Conservation (phyloP, 163 green algal species). For the Scenedesmus sp. region DNA sequence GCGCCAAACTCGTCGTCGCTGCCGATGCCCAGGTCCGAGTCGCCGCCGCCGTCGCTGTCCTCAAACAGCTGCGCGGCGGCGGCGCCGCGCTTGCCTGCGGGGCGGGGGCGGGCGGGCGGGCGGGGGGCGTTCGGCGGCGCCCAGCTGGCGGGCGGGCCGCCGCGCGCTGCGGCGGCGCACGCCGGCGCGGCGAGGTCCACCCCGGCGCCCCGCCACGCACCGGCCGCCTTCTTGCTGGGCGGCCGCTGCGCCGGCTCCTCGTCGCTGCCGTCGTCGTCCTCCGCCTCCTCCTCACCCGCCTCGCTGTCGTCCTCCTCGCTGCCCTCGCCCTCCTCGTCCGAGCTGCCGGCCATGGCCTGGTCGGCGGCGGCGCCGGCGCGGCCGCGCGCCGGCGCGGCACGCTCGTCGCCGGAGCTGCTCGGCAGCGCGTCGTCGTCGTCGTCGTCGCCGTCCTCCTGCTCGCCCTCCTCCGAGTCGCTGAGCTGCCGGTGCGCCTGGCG, state of each 20-base stretch:
- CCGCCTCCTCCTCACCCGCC: constrained; percentile 27
- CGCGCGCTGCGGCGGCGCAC: neutral
- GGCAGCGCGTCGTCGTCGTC: neutral
- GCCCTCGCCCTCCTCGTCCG: neutral
- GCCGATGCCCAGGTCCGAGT: constrained; percentile 49
- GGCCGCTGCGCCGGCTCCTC: constrained; percentile 34
- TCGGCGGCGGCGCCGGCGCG: no score
- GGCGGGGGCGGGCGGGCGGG: neutral
- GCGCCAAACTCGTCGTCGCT: constrained; percentile 50
- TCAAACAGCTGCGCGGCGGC: neutral
- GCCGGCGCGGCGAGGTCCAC: neutral
- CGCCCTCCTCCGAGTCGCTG: constrained; percentile 42
- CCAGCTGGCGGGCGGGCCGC: no score
- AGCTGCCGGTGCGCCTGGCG: constrained; percentile 40
- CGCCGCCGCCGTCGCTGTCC: constrained; percentile 27
- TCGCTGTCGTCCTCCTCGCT: constrained; percentile 42
- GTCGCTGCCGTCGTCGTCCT: constrained; percentile 24
- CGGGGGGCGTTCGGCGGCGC: no score
- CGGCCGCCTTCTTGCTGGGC: neutral
- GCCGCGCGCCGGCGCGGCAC: no score
- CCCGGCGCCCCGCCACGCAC: no score
- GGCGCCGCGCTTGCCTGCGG: constrained; percentile 1
- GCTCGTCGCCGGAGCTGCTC: no score
- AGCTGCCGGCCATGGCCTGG: neutral
- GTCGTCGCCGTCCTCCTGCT: constrained; percentile 12